These are phyloP conservation scores for Geotrichum armillariae DNA, from an alignment of 1,139 yeast species.

Conservation along the genomic window DNA sequence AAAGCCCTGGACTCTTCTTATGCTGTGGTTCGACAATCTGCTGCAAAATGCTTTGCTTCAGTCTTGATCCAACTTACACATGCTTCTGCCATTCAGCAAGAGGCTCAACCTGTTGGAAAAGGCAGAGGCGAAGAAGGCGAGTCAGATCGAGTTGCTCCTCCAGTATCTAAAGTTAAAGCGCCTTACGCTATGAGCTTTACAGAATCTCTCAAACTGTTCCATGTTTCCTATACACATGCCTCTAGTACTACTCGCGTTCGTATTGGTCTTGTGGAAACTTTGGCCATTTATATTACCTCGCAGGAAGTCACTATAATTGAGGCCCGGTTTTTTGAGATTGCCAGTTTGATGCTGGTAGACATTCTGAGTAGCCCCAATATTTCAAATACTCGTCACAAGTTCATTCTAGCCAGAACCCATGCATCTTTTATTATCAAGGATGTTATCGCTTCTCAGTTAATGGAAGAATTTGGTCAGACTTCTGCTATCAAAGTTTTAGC, in stretches of 20 bases:
- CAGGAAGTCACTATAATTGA: constrained; percentile 31
- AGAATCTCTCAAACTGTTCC: constrained; percentile 27
- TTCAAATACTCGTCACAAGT: constrained; percentile 27
- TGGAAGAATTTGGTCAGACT: constrained; percentile 39
- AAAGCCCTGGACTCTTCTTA: constrained; percentile 36
- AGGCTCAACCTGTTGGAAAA: constrained; percentile 25
- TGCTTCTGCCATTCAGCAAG: constrained; percentile 28
- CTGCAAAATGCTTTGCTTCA: constrained; percentile 36
- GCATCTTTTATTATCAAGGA: constrained; percentile 33
- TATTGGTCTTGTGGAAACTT: constrained; percentile 36
- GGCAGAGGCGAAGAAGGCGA: constrained; percentile 23
- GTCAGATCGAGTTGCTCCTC: constrained; percentile 25
- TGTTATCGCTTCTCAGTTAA: constrained; percentile 31
- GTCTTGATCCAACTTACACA: constrained; percentile 29
- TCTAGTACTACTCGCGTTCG: constrained; percentile 28
- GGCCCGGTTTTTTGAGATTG: constrained; percentile 30
- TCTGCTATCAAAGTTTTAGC: constrained; percentile 33
- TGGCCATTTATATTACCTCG: constrained; percentile 30
- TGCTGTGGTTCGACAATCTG: constrained; percentile 35
- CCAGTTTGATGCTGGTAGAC: constrained; percentile 29
- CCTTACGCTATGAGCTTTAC: constrained; percentile 26
- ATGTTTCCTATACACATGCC: constrained; percentile 26
- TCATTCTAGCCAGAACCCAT: constrained; percentile 33
- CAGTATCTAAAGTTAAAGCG: constrained; percentile 21
- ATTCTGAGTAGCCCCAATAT: constrained; percentile 27